Evolutionary conservation across 139 green algal genomes (phyloP).

Genomic region (Chlamydomonas sp.): DNA sequence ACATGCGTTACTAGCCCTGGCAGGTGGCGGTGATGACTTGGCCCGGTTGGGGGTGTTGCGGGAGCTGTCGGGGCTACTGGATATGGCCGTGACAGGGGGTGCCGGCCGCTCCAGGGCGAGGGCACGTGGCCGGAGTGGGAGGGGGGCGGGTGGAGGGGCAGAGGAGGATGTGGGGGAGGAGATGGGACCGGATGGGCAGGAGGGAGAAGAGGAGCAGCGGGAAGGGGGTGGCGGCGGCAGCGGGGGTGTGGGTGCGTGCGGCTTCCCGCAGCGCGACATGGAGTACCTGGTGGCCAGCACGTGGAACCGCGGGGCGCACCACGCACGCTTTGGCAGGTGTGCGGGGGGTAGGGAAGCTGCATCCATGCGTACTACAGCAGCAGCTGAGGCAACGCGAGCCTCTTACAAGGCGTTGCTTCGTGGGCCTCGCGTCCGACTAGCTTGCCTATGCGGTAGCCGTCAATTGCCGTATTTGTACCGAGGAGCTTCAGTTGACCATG

Average conservation of each 20-base stretch:
- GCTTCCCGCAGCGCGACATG: conserved; percentile 9
- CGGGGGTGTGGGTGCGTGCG: no score
- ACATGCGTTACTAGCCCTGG: conserved; percentile 1
- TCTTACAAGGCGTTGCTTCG: neutral
- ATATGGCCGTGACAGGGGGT: neutral
- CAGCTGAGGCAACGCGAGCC: neutral
- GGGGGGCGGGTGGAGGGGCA: neutral
- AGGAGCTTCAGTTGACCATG: neutral
- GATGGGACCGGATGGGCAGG: neutral
- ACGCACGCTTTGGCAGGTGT: conserved; percentile 24
- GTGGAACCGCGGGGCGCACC: conserved; percentile 36
- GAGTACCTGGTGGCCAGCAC: conserved; percentile 4
- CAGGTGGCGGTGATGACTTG: conserved; percentile 6
- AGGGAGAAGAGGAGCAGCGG: neutral
- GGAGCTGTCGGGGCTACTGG: conserved; percentile 26
- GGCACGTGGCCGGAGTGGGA: neutral
- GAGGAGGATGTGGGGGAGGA: neutral
- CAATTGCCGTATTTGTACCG: neutral
- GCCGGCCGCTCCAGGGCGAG: neutral
- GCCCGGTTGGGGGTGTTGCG: conserved; percentile 6
- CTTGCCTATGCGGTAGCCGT: neutral
- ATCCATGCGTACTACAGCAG: neutral
- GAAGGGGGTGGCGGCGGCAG: neutral
- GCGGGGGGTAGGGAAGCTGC: neutral
- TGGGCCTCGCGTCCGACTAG: neutral